Base-by-base conservation (phyloP, 805 yeast genomes). In the Torulaspora indica region DNA sequence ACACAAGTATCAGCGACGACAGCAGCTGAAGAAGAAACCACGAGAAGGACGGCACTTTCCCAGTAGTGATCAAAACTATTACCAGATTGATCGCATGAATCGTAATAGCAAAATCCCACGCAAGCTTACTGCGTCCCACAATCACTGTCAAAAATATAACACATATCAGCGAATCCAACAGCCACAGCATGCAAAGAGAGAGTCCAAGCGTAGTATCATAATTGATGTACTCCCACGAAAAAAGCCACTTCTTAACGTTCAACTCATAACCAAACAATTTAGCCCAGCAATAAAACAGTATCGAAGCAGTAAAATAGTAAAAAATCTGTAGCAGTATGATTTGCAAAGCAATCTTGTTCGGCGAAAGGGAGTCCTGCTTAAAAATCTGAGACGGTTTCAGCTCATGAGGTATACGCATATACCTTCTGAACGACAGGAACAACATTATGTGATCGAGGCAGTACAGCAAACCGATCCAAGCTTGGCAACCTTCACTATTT, bases 41-140 rank as follows among this genome's bases (percentile, higher is more conserved):
- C 38, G 82, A 70, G 5, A 84, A 50, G 27, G 81, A 77, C 0
- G 98, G 98, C 50, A 91, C 75, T 24, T 74, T 71, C 0, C 78
- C 75, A 1, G 86, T 73, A 51, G 78, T 79, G 1, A 77, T 47
- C 79, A 86, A 80, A 0, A 80, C 86, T 3, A 87, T 79, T 3
- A 80, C 41, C 18, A 91, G 64, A 66, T 91, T 83, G 40, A 93
- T 75, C 17, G 84, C 78, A 64, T 93, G 96, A 12, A 91, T 78
- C 0, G 98, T 93, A n/a, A 91, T 60, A 8, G 96, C 96, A 69
- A 93, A 91, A 66, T 91, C 98, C 85, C 96, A 85, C 0, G 97
- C 98, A 39, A 91, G 69, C 63, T 91, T 93, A 33, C 95, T 85
- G 45, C 98, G 72, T 0, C 98, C 96, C 9, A 91, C 96, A 22